Conservation (phyloP, 2,329 filamentous ascomycete genomes). For the Aspergillus sp. region DNA sequence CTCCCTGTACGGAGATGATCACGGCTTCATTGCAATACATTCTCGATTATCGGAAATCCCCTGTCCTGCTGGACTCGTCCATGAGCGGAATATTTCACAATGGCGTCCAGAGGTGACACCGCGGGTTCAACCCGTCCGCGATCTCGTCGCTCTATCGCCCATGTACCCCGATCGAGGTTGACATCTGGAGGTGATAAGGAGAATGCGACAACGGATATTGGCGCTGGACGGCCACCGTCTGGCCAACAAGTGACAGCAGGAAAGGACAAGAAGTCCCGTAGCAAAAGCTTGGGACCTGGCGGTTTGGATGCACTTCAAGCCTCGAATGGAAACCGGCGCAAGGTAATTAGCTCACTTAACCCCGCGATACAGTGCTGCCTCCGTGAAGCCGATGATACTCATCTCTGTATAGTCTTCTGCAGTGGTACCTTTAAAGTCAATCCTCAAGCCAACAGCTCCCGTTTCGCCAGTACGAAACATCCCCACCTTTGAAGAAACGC, state of each 20-base stretch:
- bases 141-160: slow-evolving; percentile 71
- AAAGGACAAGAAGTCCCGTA: slow-evolving; percentile 69
- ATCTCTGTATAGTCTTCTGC: slow-evolving; percentile 38
- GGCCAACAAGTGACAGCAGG: slow-evolving; percentile 38
- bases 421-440: slow-evolving; percentile 59
- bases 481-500: slow-evolving; percentile 57
- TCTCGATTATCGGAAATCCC: neutral
- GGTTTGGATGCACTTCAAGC: slow-evolving; percentile 80
- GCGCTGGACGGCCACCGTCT: slow-evolving; percentile 39
- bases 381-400: slow-evolving; percentile 2
- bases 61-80: slow-evolving; percentile 6
- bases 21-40: neutral
- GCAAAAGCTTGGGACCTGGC: slow-evolving; percentile 94
- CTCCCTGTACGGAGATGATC: slow-evolving; percentile 13
- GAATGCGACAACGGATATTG: slow-evolving; percentile 70
- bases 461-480: slow-evolving; percentile 66
- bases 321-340: slow-evolving; percentile 72
- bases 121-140: slow-evolving; percentile 34
- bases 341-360: slow-evolving; percentile 56
- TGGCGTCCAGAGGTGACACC: slow-evolving; percentile 38
- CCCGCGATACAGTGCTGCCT: slow-evolving; percentile 1
- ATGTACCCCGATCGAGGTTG: slow-evolving; percentile 54
- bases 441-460: slow-evolving; percentile 75
- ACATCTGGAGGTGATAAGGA: slow-evolving; percentile 65
- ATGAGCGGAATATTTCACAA: slow-evolving; percentile 20